Conservation (phyloP, 805 yeast genomes). For the Lipomyces sp. region DNA sequence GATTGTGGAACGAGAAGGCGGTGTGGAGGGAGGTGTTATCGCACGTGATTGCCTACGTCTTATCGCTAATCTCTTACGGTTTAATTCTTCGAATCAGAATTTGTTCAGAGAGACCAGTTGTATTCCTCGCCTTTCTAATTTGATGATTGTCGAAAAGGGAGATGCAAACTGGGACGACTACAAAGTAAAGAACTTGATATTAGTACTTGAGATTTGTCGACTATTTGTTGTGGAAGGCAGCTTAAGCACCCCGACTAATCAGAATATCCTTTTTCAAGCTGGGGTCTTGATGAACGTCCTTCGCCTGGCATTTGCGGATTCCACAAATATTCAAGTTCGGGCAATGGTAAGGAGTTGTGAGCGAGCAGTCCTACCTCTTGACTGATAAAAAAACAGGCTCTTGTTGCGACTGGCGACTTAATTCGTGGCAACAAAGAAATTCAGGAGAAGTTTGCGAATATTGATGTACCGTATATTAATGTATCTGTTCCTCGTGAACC, state of each 20-base stretch:
- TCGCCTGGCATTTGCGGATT: constrained; percentile 67
- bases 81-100: constrained; percentile 88
- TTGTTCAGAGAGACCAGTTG: constrained; percentile 85
- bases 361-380: constrained; percentile 59
- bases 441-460: constrained; percentile 72
- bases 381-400: constrained; percentile 63
- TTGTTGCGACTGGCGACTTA: constrained; percentile 76
- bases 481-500: constrained; percentile 58
- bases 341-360: constrained; percentile 42
- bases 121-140: constrained; percentile 62
- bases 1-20: constrained; percentile 87
- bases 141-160: constrained; percentile 56
- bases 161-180: constrained; percentile 78
- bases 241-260: constrained; percentile 65
- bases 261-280: constrained; percentile 60
- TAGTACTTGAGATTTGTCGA: constrained; percentile 72
- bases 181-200: constrained; percentile 65
- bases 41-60: constrained; percentile 88
- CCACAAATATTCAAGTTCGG: constrained; percentile 68
- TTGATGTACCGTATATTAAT: constrained; percentile 92
- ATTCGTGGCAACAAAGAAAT: constrained; percentile 67
- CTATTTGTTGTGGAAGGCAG: constrained; percentile 75
- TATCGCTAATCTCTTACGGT: constrained; percentile 70
- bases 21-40: constrained; percentile 83
- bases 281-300: constrained; percentile 70